Conservation (phyloP, 2,329 filamentous ascomycete species). For the Colletotrichum orchidophilum region DNA sequence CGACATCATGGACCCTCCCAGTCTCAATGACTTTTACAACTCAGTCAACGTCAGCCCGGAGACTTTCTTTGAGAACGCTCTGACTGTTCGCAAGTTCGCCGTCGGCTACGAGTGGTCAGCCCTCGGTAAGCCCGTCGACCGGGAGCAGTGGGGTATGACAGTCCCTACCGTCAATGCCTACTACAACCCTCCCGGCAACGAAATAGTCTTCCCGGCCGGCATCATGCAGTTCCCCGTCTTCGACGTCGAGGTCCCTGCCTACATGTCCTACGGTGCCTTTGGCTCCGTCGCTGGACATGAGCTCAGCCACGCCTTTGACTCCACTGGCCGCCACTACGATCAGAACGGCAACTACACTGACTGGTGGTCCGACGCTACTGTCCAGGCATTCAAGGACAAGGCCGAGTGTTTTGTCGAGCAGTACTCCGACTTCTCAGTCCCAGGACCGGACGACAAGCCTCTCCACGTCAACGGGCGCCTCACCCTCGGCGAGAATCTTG, state of each 20-base stretch:
- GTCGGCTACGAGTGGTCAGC: constrained; percentile 63
- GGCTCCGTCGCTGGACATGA: constrained; percentile 75
- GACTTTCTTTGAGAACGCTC: constrained; percentile 66
- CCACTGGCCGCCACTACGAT: constrained; percentile 71
- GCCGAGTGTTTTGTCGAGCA: constrained; percentile 75
- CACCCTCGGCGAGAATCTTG: constrained; percentile 77
- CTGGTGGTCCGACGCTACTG: constrained; percentile 73
- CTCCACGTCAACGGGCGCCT: constrained; percentile 70
- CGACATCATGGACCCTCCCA: constrained; percentile 66
- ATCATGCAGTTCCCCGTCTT: constrained; percentile 77
- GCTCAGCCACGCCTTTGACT: constrained; percentile 76
- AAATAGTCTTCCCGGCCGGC: constrained; percentile 75
- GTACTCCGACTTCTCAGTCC: constrained; percentile 69
- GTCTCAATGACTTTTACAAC: constrained; percentile 66
- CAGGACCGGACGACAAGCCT: constrained; percentile 62
- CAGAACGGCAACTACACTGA: constrained; percentile 70
- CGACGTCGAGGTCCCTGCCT: constrained; percentile 68
- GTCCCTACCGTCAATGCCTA: constrained; percentile 73
- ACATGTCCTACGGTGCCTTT: constrained; percentile 75
- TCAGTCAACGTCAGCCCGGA: constrained; percentile 58
- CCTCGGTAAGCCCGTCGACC: constrained; percentile 68
- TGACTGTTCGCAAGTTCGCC: constrained; percentile 60
- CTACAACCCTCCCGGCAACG: constrained; percentile 71
- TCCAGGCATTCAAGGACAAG: constrained; percentile 65
- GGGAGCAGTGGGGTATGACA: constrained; percentile 68